Evolutionary conservation across 306 rosid species (phyloP), one percentile per base, ranked within the genome.

Genomic region (Corylus heterophylla): DNA sequence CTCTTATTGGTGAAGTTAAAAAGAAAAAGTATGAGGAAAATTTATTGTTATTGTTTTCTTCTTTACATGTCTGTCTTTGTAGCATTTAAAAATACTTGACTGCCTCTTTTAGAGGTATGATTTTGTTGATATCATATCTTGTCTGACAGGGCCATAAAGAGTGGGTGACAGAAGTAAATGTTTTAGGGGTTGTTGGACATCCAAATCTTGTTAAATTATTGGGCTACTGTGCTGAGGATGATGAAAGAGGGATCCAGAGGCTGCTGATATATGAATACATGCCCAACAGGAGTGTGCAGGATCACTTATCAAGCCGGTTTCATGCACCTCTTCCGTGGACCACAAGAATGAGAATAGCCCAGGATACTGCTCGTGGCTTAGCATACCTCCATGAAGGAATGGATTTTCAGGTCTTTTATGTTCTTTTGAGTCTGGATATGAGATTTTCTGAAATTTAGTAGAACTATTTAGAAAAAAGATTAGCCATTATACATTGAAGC

Each of bases 301-400:
- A 89, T 81, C 92, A 89, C 78, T 80, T 89, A 52, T 56, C 87
- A 37, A 84, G 76, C 85, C 85, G 85, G 73, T 84, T 44, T 80
- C 82, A 79, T 25, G 58, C 71, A 31, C 81, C 90, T 20, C 92
- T 89, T 77, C 84, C 90, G 4, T 89, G 92, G 92, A 79, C 55
- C 39, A 84, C 83, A 52, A 80, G 92, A 75, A 80, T 89, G 79
- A 84, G 87, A 80, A 86, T 89, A 78, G 92, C 92, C 5, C 92
- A 84, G 87, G 90, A 89, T 72, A 16, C 92, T 22, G 92, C 92
- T 54, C 84, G 90, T 1, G 92, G 92, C 54, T 85, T 89, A 71
- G 87, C 88, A 6, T 89, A 89, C 77, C 92, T 89, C n/a, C 92
- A 89, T n/a, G 92, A 89, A 83, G 92, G 87, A 76, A 89, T 89